Percentiles rank a stretch among this genome's conserved stretches.
phyloP scores from a whole-genome alignment of 257 asterid species.

The Cynanchum wilfordii region DNA sequence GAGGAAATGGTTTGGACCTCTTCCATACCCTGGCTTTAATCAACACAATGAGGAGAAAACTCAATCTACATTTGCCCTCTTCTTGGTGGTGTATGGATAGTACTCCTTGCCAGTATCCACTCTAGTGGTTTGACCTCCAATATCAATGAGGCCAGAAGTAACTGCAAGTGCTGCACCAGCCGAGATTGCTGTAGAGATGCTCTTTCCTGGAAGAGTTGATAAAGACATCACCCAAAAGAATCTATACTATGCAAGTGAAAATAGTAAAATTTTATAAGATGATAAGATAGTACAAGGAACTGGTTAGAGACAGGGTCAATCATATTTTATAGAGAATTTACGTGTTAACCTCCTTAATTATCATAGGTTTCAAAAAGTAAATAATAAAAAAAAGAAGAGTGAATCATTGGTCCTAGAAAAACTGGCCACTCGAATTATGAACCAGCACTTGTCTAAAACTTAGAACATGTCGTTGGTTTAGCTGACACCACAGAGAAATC shows the following conservation, averaged over 20 bases:
- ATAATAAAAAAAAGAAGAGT: neutral
- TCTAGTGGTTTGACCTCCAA: slow-evolving; percentile 69
- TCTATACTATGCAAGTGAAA: neutral
- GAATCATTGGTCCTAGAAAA: neutral
- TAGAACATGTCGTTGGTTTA: neutral
- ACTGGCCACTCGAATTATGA: neutral
- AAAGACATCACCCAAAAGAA: slow-evolving; percentile 1
- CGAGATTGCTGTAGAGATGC: slow-evolving; percentile 63
- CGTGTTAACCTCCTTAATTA: neutral
- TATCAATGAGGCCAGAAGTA: slow-evolving; percentile 61
- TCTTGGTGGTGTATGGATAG: slow-evolving; percentile 70
- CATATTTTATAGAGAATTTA: neutral
- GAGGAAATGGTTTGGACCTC: slow-evolving; percentile 6
- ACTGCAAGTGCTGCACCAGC: slow-evolving; percentile 85
- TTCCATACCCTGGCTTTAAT: neutral
- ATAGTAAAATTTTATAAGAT: neutral
- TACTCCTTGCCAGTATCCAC: slow-evolving; percentile 73
- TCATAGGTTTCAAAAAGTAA: neutral
- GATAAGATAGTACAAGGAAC: neutral
- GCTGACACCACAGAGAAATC: no score
- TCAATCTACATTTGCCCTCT: slow-evolving; percentile 53
- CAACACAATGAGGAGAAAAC: neutral
- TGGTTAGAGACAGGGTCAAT: neutral
- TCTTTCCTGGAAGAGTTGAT: slow-evolving; percentile 48
- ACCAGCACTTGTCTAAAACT: neutral